A percentile compares a stretch with the other conserved stretches of the same genome.
Evolutionary conservation across 2,329 filamentous ascomycete genomes (phyloP).

Genomic region (Alternaria sp.): DNA sequence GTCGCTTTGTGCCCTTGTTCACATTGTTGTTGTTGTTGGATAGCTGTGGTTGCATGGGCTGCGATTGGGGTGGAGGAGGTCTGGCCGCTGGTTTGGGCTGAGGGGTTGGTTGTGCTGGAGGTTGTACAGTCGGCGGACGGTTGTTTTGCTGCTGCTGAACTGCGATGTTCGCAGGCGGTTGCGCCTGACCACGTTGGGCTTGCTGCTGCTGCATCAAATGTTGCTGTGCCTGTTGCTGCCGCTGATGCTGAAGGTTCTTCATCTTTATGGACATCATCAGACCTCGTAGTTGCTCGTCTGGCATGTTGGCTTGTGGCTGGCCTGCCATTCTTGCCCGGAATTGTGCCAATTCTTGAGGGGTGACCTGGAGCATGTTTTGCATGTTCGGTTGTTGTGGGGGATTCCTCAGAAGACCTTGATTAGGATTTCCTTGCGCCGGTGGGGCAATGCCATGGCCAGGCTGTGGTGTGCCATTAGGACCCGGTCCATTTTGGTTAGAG

Average conservation of each 20-base stretch:
- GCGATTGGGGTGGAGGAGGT: constrained; percentile 22
- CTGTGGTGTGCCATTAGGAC: constrained; percentile 27
- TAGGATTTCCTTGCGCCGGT: constrained; percentile 49
- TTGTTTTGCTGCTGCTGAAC: constrained; percentile 27
- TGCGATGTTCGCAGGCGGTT: constrained; percentile 12
- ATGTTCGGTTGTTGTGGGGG: constrained; percentile 37
- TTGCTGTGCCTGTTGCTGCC: constrained; percentile 18
- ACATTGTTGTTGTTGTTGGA: constrained; percentile 19
- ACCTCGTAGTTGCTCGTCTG: constrained; percentile 36
- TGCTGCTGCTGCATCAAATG: constrained; percentile 13
- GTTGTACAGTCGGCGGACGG: constrained; percentile 31
- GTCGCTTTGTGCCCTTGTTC: constrained; percentile 45
- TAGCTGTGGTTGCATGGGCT: constrained; percentile 25
- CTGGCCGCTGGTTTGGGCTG: constrained; percentile 31
- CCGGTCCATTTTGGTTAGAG: constrained; percentile 22
- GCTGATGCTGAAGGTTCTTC: constrained; percentile 36
- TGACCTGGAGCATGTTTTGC: constrained; percentile 33
- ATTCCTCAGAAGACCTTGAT: constrained; percentile 32
- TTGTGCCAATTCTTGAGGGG: constrained; percentile 50
- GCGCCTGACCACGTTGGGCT: constrained; percentile 12
- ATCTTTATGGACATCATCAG: constrained; percentile 34
- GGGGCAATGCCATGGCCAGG: constrained; percentile 41
- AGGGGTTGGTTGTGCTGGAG: constrained; percentile 28
- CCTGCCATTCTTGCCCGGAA: constrained; percentile 44
- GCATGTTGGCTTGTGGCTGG: constrained; percentile 33